Percentiles rank a stretch among this genome's conserved stretches.
Conservation (phyloP, 108 stramenopile species). For the Nitzschia sp. region DNA sequence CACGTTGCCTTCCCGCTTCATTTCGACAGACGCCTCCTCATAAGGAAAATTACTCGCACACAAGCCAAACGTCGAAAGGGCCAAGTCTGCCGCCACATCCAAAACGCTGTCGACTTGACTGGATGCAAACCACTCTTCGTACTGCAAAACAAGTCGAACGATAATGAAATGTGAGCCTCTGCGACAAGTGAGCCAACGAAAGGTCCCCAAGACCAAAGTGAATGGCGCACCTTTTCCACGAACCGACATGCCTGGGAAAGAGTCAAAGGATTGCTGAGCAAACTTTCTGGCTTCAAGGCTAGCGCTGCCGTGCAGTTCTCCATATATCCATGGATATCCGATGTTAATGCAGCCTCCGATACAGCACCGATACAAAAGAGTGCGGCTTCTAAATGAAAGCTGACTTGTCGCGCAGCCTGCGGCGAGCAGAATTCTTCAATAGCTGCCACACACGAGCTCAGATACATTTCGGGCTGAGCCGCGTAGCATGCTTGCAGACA, state of each 20-base stretch:
- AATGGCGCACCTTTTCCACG: constrained; percentile 48
- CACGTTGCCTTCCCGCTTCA: constrained; percentile 22
- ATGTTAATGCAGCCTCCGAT: constrained; percentile 30
- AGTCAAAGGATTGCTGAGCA: constrained; percentile 54
- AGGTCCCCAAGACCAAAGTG: too few relatives aligned
- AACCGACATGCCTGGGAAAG: constrained; percentile 52
- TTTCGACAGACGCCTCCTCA: constrained; percentile 13
- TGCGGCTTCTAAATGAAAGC: constrained; percentile 78
- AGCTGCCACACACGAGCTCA: constrained; percentile 70
- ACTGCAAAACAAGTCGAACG: constrained; percentile 32
- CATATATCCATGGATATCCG: constrained; percentile 20
- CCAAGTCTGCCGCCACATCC: constrained; percentile 55
- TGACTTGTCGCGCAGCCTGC: constrained; percentile 27
- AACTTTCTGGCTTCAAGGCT: constrained; percentile 39
- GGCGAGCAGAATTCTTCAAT: constrained; percentile 71
- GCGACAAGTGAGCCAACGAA: too few relatives aligned
- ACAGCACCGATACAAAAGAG: constrained; percentile 69
- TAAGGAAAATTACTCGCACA: constrained; percentile 31
- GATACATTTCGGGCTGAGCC: constrained; percentile 44
- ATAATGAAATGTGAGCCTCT: not conserved
- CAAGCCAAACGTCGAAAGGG: constrained; percentile 50
- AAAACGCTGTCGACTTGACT: constrained; percentile 27
- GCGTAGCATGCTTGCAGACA: constrained; percentile 57
- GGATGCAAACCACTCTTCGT: constrained; percentile 37
- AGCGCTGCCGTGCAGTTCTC: constrained; percentile 49